Percentiles rank a stretch among this genome's conserved stretches.
phyloP scores from a whole-genome alignment of 768 basidiomycete species.

The Podaxis pistillaris region DNA sequence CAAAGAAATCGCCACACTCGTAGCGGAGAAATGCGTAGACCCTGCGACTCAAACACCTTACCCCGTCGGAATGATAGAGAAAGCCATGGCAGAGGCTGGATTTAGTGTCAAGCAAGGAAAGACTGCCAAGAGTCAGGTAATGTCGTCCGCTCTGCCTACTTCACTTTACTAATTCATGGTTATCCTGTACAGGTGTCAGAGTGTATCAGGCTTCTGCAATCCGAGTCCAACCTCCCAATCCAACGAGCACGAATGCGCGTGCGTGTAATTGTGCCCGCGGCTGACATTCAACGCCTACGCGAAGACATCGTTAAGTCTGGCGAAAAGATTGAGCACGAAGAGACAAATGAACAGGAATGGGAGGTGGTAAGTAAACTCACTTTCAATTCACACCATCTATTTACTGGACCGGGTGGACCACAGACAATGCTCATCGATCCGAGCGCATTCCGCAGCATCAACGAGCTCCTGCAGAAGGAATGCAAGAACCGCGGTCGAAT shows the following conservation, averaged over 20 bases:
- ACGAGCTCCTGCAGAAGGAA: constrained; percentile 88
- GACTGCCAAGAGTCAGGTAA: constrained; percentile 90
- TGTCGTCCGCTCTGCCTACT: constrained; percentile 11
- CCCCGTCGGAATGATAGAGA: constrained; percentile 94
- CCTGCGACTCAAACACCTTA: constrained; percentile 87
- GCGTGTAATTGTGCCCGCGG: constrained; percentile 69
- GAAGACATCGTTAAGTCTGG: constrained; percentile 70
- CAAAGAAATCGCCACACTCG: constrained; percentile 88
- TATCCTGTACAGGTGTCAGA: constrained; percentile 68
- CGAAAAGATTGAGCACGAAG: constrained; percentile 83
- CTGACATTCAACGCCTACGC: constrained; percentile 65
- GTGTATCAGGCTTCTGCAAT: constrained; percentile 80
- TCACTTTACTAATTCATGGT: neutral
- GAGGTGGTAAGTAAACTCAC: constrained; percentile 63
- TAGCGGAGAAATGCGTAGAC: constrained; percentile 95
- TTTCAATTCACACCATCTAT: neutral
- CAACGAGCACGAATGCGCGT: constrained; percentile 93
- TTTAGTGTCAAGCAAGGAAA: constrained; percentile 89
- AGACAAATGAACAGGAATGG: constrained; percentile 75
- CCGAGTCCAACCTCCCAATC: constrained; percentile 84
- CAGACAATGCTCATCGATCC: constrained; percentile 94
- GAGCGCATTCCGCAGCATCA: constrained; percentile 83
- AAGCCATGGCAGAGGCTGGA: constrained; percentile 94
- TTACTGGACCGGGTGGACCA: constrained; percentile 8
- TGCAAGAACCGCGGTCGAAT: constrained; percentile 85